Evolutionary conservation across 768 basidiomycete genomes (phyloP), one percentile per base, ranked within the genome.

Genomic region (Stropharia rugosoannulata): DNA sequence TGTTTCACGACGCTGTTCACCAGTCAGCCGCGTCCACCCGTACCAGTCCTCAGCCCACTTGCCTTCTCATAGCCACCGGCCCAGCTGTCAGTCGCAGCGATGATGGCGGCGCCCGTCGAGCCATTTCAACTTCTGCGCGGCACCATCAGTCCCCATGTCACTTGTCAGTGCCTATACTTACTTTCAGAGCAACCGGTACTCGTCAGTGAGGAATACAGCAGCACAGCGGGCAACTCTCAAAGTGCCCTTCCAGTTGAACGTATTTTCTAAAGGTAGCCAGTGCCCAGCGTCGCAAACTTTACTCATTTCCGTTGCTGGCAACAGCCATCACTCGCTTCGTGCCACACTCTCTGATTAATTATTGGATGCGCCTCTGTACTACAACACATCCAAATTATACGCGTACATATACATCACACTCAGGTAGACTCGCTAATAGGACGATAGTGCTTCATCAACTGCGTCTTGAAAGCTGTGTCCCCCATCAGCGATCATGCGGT

Each of bases 391-490:
- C 18, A 49, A 16, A 54, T 40, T 19, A 51, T 47, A 54, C 56
- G 55, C 47, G 39, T 39, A 45, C 41, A 42, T 49, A 53, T 54
- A 56, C 51, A 32, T 42, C 41, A 36, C 10, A 7, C 25, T 52
- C 48, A 61, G 19, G 62, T 45, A 43, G 70, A 65, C 46, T 73
- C 72, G 60, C 72, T 76, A 58, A 78, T 64, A 9, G 83, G 80
- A 40, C 85, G 86, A 70, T 90, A 91, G 67, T 87, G 76, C 66
- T 83, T 87, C 80, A 87, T 78, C 38, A 92, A 72, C 63, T 90
- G 86, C 1, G 64, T 68, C 65, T 87, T 91, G 74, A 86, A 92
- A n/a, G 75, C 89, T 91, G 62, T 47, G 40, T 22, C 11, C 35
- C 54, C 13, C 35, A 53, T 57, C 55, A 58, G 43, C 59, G 46